These are phyloP conservation scores for Leptodontidium sp. DNA, from an alignment of 2,329 filamentous ascomycete genomes.

Conservation along the genomic window DNA sequence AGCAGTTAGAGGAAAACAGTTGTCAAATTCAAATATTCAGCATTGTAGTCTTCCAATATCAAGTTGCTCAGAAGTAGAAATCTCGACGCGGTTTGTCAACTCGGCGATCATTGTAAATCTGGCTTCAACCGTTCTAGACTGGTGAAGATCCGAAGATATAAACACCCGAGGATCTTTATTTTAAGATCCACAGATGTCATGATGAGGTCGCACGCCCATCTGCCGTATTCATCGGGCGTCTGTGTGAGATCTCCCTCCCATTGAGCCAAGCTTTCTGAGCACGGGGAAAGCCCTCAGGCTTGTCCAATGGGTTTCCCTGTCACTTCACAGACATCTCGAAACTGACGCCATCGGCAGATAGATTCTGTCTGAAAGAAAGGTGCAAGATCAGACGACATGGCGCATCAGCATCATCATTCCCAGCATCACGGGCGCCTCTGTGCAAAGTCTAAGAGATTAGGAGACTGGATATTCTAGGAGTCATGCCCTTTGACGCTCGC, in stretches of 20 bases:
- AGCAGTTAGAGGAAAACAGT: not conserved
- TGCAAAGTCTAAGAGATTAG: not conserved
- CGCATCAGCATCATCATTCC: not conserved
- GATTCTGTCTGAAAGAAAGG: slow-evolving; percentile 11
- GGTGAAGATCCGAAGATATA: slow-evolving; percentile 25
- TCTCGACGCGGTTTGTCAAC: not conserved
- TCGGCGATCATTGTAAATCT: not conserved
- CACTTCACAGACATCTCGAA: slow-evolving; percentile 29
- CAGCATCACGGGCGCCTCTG: not conserved
- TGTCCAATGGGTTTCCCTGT: slow-evolving; percentile 14
- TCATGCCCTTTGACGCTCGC: not conserved
- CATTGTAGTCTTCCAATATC: not conserved
- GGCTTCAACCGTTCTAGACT: slow-evolving; percentile 8
- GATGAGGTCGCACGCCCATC: slow-evolving; percentile 7
- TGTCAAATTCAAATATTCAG: not conserved
- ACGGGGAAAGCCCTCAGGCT: slow-evolving; percentile 4
- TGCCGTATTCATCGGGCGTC: slow-evolving; percentile 13
- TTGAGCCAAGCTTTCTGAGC: slow-evolving; percentile 12
- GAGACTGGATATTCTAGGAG: not conserved
- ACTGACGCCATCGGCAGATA: slow-evolving; percentile 29
- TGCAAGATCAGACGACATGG: not conserved
- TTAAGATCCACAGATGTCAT: slow-evolving; percentile 21
- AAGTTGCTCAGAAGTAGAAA: not conserved
- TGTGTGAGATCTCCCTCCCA: slow-evolving; percentile 12
- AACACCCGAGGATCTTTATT: slow-evolving; percentile 28